These are phyloP conservation scores for Globisporangium takayamanum DNA, from an alignment of 352 stramenopile genomes.

Conservation along the genomic window DNA sequence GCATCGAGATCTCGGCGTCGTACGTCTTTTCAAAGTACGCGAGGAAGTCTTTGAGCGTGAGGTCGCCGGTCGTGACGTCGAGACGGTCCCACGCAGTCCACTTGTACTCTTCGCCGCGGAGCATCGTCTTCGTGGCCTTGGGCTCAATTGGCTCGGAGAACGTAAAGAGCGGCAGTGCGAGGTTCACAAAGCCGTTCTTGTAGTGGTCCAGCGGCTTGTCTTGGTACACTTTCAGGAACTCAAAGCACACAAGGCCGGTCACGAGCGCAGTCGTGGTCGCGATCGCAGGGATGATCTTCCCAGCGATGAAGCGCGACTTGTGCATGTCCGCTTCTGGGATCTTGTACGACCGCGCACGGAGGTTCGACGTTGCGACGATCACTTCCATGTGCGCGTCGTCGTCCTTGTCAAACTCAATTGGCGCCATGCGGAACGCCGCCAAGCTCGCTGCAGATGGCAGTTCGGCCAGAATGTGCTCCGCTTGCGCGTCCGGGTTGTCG, in stretches of 20 bases:
- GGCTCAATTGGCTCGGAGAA: slow-evolving; percentile 95
- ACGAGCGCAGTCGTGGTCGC: slow-evolving; percentile 99
- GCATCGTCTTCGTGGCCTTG: slow-evolving; percentile 88
- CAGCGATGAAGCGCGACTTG: slow-evolving; percentile 98
- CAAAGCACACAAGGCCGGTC: slow-evolving; percentile 97
- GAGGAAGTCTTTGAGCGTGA: slow-evolving; percentile 96
- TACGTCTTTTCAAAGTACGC: slow-evolving; percentile 94
- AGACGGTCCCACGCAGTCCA: slow-evolving; percentile 98
- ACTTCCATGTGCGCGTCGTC: slow-evolving; percentile 98
- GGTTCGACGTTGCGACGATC: slow-evolving; percentile 95
- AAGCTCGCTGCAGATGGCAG: slow-evolving; percentile 82
- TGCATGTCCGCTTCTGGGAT: slow-evolving; percentile 98
- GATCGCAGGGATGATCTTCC: slow-evolving; percentile 99
- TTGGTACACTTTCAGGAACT: slow-evolving; percentile 96
- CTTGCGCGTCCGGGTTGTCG: slow-evolving; percentile 74
- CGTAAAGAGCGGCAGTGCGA: slow-evolving; percentile 97
- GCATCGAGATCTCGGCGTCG: slow-evolving; percentile 97
- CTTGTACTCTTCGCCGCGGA: slow-evolving; percentile 94
- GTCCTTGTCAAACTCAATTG: slow-evolving; percentile 99
- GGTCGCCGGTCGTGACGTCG: slow-evolving; percentile 92
- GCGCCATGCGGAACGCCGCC: slow-evolving; percentile 86
- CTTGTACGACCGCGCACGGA: slow-evolving; percentile 96
- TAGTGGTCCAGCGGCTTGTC: slow-evolving; percentile 91
- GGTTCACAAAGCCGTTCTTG: slow-evolving; percentile 98
- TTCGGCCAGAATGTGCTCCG: slow-evolving; percentile 65